Evolutionary conservation across 73 alveolate genomes (phyloP), one percentile per base, ranked within the genome.

Genomic region (Diophrys sp.): DNA sequence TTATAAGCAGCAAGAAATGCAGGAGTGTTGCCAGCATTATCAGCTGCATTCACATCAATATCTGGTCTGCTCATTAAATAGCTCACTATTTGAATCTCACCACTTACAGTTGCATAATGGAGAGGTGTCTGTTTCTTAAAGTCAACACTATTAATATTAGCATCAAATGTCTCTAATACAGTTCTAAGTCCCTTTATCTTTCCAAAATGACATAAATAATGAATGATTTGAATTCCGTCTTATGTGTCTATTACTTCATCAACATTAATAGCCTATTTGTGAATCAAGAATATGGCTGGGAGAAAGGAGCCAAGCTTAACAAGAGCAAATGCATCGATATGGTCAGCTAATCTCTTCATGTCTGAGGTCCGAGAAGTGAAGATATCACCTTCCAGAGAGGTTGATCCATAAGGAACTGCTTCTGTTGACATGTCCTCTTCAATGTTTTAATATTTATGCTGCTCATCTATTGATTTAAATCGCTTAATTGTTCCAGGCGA

Each of bases 61-160:
- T 24, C 32, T 26, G 66, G 73, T 1, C 2, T 2, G 23, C 74
- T 34, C 31, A 26, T 8, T 14, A 66, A 28, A 31, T 78, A 78
- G 0, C 56, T 0, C 14, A 68, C 72, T 1, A 68, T 55, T 8
- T 67, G 67, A 18, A 78, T 23, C 14, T 67, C 5, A 25, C 74
- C 87, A 33, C 2, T 1, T 31, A 67, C 23, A 24, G 87, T 26
- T 1, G 79, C 78, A 78, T 78, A 78, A 32, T 78, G 87, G 2
- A 56, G 29, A 1, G 72, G 66, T 27, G 54, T 78, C 31, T 62
- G 62, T 23, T 5, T 5, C 55, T 2, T 29, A 25, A 2, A 18
- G 75, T 68, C 75, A n/a, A 2, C 29, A 2, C 56, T 2, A 28
- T 68, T 68, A 25, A 28, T 2, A 68, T 68, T 55, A 2, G 31